Base-by-base conservation (phyloP, 305 asterid genomes). In the Fraxinus floribunda region DNA sequence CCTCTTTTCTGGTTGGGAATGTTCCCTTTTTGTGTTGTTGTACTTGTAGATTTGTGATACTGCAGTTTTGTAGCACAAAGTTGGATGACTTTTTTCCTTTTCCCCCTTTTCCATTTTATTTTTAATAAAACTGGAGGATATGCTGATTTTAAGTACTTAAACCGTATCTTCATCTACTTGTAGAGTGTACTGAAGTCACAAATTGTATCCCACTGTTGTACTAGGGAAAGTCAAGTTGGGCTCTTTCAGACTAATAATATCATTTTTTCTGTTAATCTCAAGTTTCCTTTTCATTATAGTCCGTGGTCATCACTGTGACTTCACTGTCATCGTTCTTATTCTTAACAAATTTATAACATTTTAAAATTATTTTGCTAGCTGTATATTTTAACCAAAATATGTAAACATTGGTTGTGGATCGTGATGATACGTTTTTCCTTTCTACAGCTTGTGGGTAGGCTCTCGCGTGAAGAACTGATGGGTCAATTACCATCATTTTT, bases 401-500 rank as follows among this genome's bases (percentile, higher is more conserved):
- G 75, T 30, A 36, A 10, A 29, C 38, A 68, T 68, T 44, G 1
- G 52, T 44, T 75, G 57, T 57, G 79, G 49, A 76, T 24, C 20
- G 68, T 30, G 49, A 79, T 66, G 39, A n/a, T 41, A 32, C 49
- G 20, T 16, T 38, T 79, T 73, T 64, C 72, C 66, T 24, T 29
- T 71, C 52, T 86, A 70, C 88, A 89, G 92, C 90, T 89, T 81
- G 92, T 89, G 30, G 90, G 87, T 44, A 88, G 91, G 83, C 87
- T 89, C 29, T 86, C 92, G 16, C 90, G 85, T 79, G 92, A 88
- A 82, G 92, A 88, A 78, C 84, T 89, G 79, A 86, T 86, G 90
- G 74, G 85, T 78, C 90, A 89, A 39, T 78, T 89, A 49, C 87
- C 90, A 64, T 82, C 90, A 2, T 89, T 89, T 78, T 85, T 89